Evolutionary conservation across 306 rosid species (phyloP), one percentile per base, ranked within the genome.

Genomic region (Begonia fuchsioides): DNA sequence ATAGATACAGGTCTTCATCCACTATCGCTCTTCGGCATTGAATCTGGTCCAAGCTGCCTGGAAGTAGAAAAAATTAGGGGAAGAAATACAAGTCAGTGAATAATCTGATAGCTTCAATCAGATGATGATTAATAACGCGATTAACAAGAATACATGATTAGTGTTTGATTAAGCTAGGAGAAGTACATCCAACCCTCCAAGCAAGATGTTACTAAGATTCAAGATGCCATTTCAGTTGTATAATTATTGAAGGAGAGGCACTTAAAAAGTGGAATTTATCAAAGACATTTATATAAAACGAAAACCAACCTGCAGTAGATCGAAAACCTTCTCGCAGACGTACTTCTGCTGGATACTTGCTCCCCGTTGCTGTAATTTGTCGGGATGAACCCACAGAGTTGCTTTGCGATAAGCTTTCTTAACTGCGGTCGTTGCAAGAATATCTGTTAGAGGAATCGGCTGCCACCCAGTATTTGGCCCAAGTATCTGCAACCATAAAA

Each of bases 41-140:
- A 83, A 88, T 72, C 71, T 83, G 74, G 76, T 88, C 95, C 97
- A 84, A 56, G 95, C 95, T 17, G 85, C 96, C 96, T 87, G 81
- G 12, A 46, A 0, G 14, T 15, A 26, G 47, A 49, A 8, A 59
- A 49, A 2, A 2, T 20, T 0, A 20, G 32, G 1, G 32, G 49
- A 12, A 58, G 1, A 43, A 14, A 10, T 16, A 32, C 35, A 26
- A 26, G 35, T 26, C 1, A 26, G 35, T 26, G 18, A 48, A 18
- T 44, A 11, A 55, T 44, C 10, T 20, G 38, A 9, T 11, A 38
- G 50, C 35, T 26, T 26, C 7, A 26, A 3, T 26, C 8, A 26
- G 8, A 26, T 8, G 35, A 26, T 26, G 35, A 26, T 26, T 2
- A 26, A 26, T 2, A 5, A 26, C 8, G 7, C 7, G 7, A 26